phyloP scores from a whole-genome alignment of 441 rosid species.

The Arabidopsis hybrid region DNA sequence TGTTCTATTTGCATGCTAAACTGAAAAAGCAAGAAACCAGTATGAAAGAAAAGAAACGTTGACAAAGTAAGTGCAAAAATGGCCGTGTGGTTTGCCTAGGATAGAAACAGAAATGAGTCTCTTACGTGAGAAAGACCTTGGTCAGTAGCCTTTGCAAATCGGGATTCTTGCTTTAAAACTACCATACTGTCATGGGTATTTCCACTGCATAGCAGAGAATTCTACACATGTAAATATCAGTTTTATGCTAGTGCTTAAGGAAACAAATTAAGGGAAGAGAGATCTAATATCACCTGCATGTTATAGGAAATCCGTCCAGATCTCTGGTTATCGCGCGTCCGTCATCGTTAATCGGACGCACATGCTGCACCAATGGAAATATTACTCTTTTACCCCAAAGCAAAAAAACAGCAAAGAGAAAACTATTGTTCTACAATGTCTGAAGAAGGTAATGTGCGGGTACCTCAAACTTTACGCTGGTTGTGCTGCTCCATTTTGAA shows the following conservation, averaged over 20 bases:
- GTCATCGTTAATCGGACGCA: constrained; percentile 78
- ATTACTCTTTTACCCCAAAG: constrained; percentile 29
- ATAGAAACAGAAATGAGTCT: constrained; percentile 33
- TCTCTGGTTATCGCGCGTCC: constrained; percentile 86
- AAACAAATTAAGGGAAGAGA: constrained; percentile 7
- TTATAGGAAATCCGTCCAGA: constrained; percentile 83
- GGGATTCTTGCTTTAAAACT: constrained; percentile 94
- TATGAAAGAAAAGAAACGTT: background rate
- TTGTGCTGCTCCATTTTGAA: constrained; percentile 89
- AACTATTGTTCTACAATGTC: constrained; percentile 4
- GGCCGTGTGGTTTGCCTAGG: background rate
- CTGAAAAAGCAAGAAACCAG: constrained; percentile 56
- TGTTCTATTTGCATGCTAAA: constrained; percentile 89
- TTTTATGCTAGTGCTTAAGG: constrained; percentile 11
- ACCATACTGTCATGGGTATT: constrained; percentile 83
- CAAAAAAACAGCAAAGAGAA: constrained; percentile 7
- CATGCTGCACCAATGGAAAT: constrained; percentile 58
- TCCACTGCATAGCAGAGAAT: constrained; percentile 69
- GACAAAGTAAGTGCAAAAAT: constrained; percentile 1
- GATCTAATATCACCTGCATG: constrained; percentile 72
- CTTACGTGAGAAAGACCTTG: constrained; percentile 87
- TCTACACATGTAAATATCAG: constrained; percentile 41
- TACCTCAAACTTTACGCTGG: constrained; percentile 92
- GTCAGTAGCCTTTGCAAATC: constrained; percentile 74
- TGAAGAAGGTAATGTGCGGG: background rate